Evolutionary conservation across 140 eudicot genomes (phyloP).

Genomic region (Ambrosia hybrid): DNA sequence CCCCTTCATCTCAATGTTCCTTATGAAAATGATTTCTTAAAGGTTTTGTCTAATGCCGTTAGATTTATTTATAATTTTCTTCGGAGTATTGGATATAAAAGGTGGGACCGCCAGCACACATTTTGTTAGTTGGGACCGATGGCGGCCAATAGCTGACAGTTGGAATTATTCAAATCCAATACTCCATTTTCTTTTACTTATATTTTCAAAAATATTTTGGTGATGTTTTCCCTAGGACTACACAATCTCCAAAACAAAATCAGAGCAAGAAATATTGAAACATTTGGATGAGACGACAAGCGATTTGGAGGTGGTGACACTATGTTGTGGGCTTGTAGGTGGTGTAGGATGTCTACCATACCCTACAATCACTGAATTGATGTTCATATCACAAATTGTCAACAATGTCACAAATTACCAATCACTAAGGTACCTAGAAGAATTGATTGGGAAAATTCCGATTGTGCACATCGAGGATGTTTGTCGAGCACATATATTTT

Average conservation of each 20-base stretch:
- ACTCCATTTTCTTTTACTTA: neutral
- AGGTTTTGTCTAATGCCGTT: conserved; percentile 1
- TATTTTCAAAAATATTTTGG: neutral
- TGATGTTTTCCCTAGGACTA: conserved; percentile 29
- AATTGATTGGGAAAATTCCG: conserved; percentile 44
- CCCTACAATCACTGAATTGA: neutral
- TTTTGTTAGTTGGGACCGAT: too few relatives aligned
- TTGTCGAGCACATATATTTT: conserved; percentile 47
- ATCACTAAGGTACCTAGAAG: conserved; percentile 37
- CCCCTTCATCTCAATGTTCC: conserved; percentile 33
- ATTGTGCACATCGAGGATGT: conserved; percentile 48
- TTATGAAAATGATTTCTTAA: neutral
- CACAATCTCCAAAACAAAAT: conserved; percentile 38
- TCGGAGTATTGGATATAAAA: too few relatives aligned
- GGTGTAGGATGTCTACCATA: conserved; percentile 30
- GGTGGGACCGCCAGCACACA: too few relatives aligned
- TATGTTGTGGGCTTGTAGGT: conserved; percentile 54
- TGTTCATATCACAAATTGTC: conserved; percentile 26
- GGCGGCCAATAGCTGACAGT: too few relatives aligned
- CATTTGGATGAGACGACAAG: neutral
- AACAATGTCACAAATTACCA: conserved; percentile 7
- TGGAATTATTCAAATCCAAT: too few relatives aligned
- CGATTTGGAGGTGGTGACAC: conserved; percentile 44
- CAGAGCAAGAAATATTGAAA: conserved; percentile 46
- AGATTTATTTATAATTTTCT: too few relatives aligned